phyloP scores from a whole-genome alignment of 352 stramenopile species.

The Peronospora tabacina region DNA sequence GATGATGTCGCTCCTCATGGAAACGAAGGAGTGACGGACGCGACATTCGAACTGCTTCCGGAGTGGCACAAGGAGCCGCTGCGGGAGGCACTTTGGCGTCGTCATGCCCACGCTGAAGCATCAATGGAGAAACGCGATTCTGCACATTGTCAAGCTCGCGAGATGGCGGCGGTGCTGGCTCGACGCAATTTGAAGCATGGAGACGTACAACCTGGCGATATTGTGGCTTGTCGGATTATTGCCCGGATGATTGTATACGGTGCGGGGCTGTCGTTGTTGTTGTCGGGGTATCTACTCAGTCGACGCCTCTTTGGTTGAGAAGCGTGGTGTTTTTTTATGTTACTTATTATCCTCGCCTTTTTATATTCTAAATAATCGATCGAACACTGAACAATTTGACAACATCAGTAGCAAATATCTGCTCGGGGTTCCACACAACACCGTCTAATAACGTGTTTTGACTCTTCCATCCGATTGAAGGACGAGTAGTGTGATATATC shows the following conservation, averaged over 20 bases:
- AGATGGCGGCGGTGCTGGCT: constrained; percentile 44
- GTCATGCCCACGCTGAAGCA: constrained; percentile 34
- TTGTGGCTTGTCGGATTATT: constrained; percentile 41
- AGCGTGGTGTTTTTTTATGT: constrained; percentile 3
- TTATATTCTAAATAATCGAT: constrained; percentile 17
- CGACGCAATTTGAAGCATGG: constrained; percentile 36
- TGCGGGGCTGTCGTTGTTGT: constrained; percentile 32
- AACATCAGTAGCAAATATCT: constrained; percentile 47
- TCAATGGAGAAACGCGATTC: constrained; percentile 28
- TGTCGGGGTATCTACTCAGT: constrained; percentile 25
- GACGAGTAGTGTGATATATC: background rate
- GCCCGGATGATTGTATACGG: constrained; percentile 39
- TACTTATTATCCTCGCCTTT: background rate
- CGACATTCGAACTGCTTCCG: constrained; percentile 35
- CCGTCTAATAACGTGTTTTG: constrained; percentile 25
- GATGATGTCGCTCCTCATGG: constrained; percentile 16
- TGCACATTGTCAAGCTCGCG: constrained; percentile 36
- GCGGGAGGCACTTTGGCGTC: constrained; percentile 43
- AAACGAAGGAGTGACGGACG: constrained; percentile 6
- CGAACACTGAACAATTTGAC: constrained; percentile 30
- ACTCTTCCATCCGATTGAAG: constrained; percentile 10
- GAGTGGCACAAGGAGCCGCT: constrained; percentile 52
- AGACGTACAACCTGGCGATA: constrained; percentile 33
- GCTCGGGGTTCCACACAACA: constrained; percentile 47
- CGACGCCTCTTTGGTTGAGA: constrained; percentile 23